phyloP scores from a whole-genome alignment of 2,329 filamentous ascomycete genomes.

The Sclerotinia minor region DNA sequence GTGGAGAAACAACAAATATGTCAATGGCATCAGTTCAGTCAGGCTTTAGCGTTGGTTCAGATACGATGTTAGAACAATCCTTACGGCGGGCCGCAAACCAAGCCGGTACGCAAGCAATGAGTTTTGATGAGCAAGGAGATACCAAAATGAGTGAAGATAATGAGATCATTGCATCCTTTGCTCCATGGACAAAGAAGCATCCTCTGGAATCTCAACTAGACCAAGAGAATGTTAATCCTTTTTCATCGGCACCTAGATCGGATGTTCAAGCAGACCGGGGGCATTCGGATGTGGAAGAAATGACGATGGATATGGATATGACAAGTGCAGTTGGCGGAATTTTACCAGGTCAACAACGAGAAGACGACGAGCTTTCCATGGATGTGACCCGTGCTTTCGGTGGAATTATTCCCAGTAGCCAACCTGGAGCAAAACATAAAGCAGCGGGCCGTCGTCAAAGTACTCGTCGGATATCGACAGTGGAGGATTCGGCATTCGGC shows the following conservation, averaged over 20 bases:
- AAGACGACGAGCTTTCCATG: constrained; percentile 72
- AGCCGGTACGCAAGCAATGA: constrained; percentile 71
- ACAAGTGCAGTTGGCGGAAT: constrained; percentile 59
- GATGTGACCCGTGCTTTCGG: constrained; percentile 85
- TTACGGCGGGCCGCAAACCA: constrained; percentile 71
- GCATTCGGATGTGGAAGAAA: constrained; percentile 43
- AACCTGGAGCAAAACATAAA: constrained; percentile 40
- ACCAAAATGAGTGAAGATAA: constrained; percentile 56
- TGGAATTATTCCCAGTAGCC: constrained; percentile 59
- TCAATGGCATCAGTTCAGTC: constrained; percentile 64
- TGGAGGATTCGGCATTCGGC: constrained; percentile 36
- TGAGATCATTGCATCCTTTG: constrained; percentile 72
- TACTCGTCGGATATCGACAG: constrained; percentile 43
- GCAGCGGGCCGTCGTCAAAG: constrained; percentile 41
- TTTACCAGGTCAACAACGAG: constrained; percentile 35
- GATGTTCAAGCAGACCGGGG: constrained; percentile 32
- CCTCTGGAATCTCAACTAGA: constrained; percentile 42
- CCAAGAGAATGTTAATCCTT: constrained; percentile 53
- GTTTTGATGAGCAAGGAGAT: constrained; percentile 56
- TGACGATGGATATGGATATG: constrained; percentile 60
- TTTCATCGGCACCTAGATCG: constrained; percentile 42
- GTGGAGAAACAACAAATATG: constrained; percentile 65
- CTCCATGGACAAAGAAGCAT: constrained; percentile 67
- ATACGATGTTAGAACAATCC: constrained; percentile 72
- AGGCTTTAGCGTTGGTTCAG: constrained; percentile 62